Conservation (phyloP, 371 early-diverging fungal species). For the Synchytrium microbalum region DNA sequence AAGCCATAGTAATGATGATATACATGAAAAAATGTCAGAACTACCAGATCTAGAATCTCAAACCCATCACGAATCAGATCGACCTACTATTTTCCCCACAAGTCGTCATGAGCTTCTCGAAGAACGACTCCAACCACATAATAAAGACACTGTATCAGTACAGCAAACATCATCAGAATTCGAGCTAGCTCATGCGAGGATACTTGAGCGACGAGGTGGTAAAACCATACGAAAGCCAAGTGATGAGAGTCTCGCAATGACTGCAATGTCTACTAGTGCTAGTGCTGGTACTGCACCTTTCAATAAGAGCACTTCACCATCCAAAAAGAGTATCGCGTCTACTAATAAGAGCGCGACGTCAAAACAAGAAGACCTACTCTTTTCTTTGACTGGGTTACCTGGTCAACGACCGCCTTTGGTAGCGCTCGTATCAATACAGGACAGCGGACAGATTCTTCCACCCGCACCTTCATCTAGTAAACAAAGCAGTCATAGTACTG, state of each 20-base stretch:
- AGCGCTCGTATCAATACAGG: neutral
- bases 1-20: neutral
- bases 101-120: neutral
- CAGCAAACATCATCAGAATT: too few species aligned
- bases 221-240: too few species aligned
- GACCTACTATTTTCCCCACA: neutral
- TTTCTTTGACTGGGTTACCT: neutral
- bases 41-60: neutral
- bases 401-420: neutral
- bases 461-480: neutral
- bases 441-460: too few species aligned
- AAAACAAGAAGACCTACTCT: neutral
- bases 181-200: too few species aligned
- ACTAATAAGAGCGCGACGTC: neutral
- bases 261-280: neutral
- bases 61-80: neutral
- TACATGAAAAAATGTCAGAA: neutral
- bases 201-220: too few species aligned
- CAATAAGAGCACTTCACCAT: neutral
- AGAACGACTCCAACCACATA: too few species aligned
- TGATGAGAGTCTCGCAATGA: neutral
- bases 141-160: too few species aligned
- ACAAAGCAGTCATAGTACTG: neutral
- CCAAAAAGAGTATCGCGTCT: neutral
- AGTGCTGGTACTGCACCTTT: neutral